Conservation (phyloP, 148 eudicot genomes). For the Chenopodium album region DNA sequence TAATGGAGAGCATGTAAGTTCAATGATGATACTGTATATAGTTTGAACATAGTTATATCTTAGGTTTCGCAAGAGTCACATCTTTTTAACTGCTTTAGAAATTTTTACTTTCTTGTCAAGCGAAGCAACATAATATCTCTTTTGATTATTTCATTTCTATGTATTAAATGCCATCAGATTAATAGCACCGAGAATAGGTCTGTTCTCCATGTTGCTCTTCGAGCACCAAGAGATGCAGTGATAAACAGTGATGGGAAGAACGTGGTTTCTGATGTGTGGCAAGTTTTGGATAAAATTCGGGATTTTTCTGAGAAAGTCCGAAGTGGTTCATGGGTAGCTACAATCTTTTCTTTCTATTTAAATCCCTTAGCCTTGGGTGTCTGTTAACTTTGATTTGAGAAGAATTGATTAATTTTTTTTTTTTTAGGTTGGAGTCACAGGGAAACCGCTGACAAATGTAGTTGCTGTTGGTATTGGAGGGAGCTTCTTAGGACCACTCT, state of each 20-base stretch:
- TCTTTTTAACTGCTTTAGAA: too few relatives aligned
- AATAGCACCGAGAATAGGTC: slow-evolving; percentile 92
- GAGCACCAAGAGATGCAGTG: slow-evolving; percentile 85
- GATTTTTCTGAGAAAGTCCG: slow-evolving; percentile 93
- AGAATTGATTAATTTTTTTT: not conserved
- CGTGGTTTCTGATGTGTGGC: slow-evolving; percentile 97
- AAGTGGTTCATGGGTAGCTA: slow-evolving; percentile 88
- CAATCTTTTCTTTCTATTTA: not conserved
- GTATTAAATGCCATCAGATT: slow-evolving; percentile 49
- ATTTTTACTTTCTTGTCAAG: not conserved
- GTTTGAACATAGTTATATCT: not conserved
- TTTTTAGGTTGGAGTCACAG: slow-evolving; percentile 87
- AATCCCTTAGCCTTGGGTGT: slow-evolving; percentile 3
- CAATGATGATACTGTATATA: not conserved
- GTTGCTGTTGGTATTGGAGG: slow-evolving; percentile 94
- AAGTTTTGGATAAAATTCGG: slow-evolving; percentile 79
- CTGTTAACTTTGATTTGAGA: slow-evolving; percentile 1
- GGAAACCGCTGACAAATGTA: slow-evolving; percentile 75
- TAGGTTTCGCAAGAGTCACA: not conserved
- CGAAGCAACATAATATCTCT: not conserved
- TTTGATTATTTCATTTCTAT: not conserved
- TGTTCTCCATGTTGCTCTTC: slow-evolving; percentile 95
- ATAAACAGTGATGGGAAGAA: slow-evolving; percentile 79
- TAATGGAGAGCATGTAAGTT: slow-evolving; percentile 65
- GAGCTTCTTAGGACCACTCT: slow-evolving; percentile 94